Percentiles rank a stretch among this genome's conserved stretches.
Evolutionary conservation across 352 stramenopile species (phyloP).

Genomic region (Pythium plurisporium): DNA sequence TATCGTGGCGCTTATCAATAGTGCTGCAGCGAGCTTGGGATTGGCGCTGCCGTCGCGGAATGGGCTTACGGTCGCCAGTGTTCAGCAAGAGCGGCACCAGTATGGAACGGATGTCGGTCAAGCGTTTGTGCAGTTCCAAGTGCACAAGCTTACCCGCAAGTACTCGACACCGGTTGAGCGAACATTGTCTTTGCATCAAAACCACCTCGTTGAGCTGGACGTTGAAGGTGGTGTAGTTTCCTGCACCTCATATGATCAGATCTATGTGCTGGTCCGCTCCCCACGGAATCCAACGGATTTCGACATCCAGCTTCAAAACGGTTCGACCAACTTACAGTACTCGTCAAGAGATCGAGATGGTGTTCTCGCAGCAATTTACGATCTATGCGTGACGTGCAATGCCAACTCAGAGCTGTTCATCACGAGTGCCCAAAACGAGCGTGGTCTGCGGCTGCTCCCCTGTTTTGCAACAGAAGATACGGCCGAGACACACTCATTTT

Average conservation of each 20-base stretch:
- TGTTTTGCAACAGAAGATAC: constrained; percentile 70
- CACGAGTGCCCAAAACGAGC: constrained; percentile 58
- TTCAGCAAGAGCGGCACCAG: constrained; percentile 41
- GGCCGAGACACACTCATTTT: constrained; percentile 67
- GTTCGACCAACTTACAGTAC: constrained; percentile 49
- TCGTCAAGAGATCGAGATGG: constrained; percentile 62
- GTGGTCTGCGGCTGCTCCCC: constrained; percentile 60
- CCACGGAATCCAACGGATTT: constrained; percentile 45
- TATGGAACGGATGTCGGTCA: constrained; percentile 47
- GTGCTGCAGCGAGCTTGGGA: constrained; percentile 52
- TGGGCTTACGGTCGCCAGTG: constrained; percentile 33
- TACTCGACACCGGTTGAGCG: constrained; percentile 43
- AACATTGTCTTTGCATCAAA: constrained; percentile 64
- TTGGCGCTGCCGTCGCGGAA: constrained; percentile 38
- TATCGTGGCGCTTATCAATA: constrained; percentile 53
- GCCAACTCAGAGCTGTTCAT: constrained; percentile 75
- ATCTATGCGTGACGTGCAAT: constrained; percentile 72
- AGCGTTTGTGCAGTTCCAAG: constrained; percentile 66
- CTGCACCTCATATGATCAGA: constrained; percentile 55
- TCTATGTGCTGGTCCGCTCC: constrained; percentile 68
- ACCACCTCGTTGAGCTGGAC: constrained; percentile 67
- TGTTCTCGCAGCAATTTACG: constrained; percentile 70
- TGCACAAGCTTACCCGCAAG: constrained; percentile 68
- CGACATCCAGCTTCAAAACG: constrained; percentile 71
- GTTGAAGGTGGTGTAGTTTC: constrained; percentile 42